phyloP scores from a whole-genome alignment of 352 stramenopile genomes.

The Pythium oligandrum region DNA sequence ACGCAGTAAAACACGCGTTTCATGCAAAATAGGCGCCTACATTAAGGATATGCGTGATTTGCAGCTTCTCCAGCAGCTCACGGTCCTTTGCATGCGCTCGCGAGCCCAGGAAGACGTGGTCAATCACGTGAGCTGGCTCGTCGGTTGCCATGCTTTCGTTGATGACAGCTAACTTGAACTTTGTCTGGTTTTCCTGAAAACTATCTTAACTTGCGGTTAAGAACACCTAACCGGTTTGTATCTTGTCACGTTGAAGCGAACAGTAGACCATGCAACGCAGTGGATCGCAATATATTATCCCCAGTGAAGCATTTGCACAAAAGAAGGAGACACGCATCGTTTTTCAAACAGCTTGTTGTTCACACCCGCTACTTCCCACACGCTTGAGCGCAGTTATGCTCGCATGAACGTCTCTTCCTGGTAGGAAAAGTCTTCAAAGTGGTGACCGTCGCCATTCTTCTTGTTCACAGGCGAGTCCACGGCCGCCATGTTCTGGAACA shows the following conservation, averaged over 20 bases:
- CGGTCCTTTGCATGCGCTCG: constrained; percentile 60
- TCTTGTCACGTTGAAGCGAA: too few species aligned
- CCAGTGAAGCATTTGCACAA: too few species aligned
- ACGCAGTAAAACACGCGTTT: not conserved
- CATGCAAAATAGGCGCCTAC: constrained; percentile 18
- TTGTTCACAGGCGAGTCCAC: constrained; percentile 87
- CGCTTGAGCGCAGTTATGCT: not conserved
- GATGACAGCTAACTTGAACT: not conserved
- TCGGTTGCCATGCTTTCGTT: constrained; percentile 19
- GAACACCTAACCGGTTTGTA: too few species aligned
- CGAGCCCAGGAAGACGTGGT: constrained; percentile 72
- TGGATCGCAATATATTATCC: too few species aligned
- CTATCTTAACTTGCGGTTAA: too few species aligned
- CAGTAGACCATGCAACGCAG: too few species aligned
- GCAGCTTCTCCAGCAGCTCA: constrained; percentile 44
- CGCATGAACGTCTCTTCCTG: constrained; percentile 71
- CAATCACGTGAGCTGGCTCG: constrained; percentile 53
- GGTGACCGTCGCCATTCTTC: constrained; percentile 76
- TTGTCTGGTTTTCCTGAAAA: too few species aligned
- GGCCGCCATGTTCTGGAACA: constrained; percentile 88
- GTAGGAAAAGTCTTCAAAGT: constrained; percentile 90
- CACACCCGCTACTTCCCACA: too few species aligned
- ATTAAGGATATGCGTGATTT: constrained; percentile 84
- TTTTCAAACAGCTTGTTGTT: too few species aligned
- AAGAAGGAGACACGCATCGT: too few species aligned